These are phyloP conservation scores for Petunia secreta DNA, from an alignment of 257 asterid genomes.

Conservation along the genomic window DNA sequence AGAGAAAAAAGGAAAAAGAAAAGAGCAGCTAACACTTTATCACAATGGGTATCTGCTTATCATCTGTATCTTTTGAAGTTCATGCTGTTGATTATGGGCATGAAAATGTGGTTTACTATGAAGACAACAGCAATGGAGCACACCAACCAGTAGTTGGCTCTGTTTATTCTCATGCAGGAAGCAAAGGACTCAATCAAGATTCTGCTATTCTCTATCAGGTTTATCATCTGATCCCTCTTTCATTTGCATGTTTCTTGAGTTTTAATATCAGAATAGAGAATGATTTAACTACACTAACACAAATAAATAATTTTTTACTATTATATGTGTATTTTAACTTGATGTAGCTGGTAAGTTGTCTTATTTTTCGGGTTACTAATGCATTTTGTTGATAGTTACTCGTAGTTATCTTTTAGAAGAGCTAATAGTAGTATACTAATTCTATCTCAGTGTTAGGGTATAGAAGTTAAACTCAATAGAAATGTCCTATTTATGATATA, in stretches of 20 bases:
- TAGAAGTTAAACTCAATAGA: too few relatives aligned
- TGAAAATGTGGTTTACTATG: slow-evolving; percentile 56
- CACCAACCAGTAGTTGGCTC: slow-evolving; percentile 52
- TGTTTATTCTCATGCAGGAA: slow-evolving; percentile 59
- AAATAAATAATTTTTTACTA: too few relatives aligned
- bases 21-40: slow-evolving; percentile 33
- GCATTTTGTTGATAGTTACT: too few relatives aligned
- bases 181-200: slow-evolving; percentile 82
- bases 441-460: too few relatives aligned
- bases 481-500: too few relatives aligned
- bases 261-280: neutral
- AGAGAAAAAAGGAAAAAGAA: neutral
- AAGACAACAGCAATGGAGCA: slow-evolving; percentile 26
- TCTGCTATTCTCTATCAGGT: slow-evolving; percentile 75
- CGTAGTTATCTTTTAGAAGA: too few relatives aligned
- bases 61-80: slow-evolving; percentile 58
- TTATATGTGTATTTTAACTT: too few relatives aligned
- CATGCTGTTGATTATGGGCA: slow-evolving; percentile 62
- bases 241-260: neutral
- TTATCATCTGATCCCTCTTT: neutral
- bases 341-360: too few relatives aligned
- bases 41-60: slow-evolving; percentile 63
- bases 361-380: too few relatives aligned
- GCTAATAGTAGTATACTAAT: too few relatives aligned
- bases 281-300: too few relatives aligned